Percentiles rank a stretch among this genome's conserved stretches.
Conservation (phyloP, 805 yeast species). For the Pichia deserticola region DNA sequence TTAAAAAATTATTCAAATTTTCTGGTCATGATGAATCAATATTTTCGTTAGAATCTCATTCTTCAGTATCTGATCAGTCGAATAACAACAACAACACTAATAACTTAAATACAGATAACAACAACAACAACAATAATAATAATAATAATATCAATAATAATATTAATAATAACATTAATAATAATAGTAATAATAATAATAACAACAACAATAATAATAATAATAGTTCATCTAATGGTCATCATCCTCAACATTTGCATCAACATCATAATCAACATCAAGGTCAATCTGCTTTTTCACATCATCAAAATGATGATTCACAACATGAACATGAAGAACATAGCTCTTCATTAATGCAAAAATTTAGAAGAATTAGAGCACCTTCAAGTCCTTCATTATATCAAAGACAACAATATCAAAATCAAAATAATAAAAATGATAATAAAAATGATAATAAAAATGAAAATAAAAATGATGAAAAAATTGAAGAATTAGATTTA, state of each 20-base stretch:
- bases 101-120: too few species aligned
- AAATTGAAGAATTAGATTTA: slow-evolving; percentile 23
- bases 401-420: slow-evolving; percentile 5
- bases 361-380: slow-evolving; percentile 29
- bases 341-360: slow-evolving; percentile 24
- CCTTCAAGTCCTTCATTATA: slow-evolving; percentile 24
- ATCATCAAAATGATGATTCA: not conserved
- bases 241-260: too few species aligned
- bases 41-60: too few species aligned
- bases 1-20: slow-evolving; percentile 25
- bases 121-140: too few species aligned
- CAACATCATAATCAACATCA: too few species aligned
- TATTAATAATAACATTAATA: too few species aligned
- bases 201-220: too few species aligned
- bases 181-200: too few species aligned
- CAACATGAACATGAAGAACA: slow-evolving; percentile 8
- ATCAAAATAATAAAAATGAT: not conserved
- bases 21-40: slow-evolving; percentile 9
- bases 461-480: not conserved
- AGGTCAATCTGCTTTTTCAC: too few species aligned
- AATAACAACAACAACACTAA: not conserved
- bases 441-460: not conserved
- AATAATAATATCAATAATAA: too few species aligned
- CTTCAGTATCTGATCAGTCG: too few species aligned
- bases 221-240: too few species aligned